phyloP scores from a whole-genome alignment of 805 yeast genomes.

The Yamadazyma insecticola region DNA sequence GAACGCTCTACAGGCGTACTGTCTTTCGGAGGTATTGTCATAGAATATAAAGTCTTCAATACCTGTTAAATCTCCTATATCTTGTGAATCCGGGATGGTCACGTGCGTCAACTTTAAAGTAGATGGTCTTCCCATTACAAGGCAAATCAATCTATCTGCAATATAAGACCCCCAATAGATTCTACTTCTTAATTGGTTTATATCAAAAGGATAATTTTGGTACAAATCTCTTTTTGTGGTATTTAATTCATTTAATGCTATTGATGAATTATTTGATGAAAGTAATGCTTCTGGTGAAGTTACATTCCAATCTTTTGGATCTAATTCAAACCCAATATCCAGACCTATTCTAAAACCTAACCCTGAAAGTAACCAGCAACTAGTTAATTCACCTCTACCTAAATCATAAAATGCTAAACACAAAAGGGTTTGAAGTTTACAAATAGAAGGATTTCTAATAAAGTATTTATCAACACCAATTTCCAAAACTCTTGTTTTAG shows the following conservation, averaged over 20 bases:
- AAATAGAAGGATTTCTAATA: conserved; percentile 6
- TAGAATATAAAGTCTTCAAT: conserved; percentile 9
- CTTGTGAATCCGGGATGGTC: conserved; percentile 9
- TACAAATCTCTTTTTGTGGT: conserved; percentile 2
- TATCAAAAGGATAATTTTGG: conserved; percentile 6
- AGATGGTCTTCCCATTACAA: conserved; percentile 9
- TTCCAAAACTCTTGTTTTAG: conserved; percentile 4
- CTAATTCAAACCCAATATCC: conserved; percentile 12
- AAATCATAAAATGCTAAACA: conserved; percentile 11
- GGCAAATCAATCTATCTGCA: conserved; percentile 9
- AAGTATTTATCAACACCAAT: conserved; percentile 2
- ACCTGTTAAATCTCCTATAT: conserved; percentile 10
- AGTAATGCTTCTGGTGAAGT: conserved; percentile 4
- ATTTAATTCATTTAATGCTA: too few relatives aligned
- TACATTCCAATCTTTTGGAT: conserved; percentile 11
- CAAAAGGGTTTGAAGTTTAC: conserved; percentile 10
- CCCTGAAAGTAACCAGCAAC: conserved; percentile 13
- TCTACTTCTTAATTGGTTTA: conserved; percentile 7
- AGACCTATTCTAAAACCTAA: conserved; percentile 12
- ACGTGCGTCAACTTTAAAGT: conserved; percentile 8
- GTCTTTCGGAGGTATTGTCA: conserved; percentile 5
- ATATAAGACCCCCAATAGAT: conserved; percentile 12
- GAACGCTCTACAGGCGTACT: conserved; percentile 7
- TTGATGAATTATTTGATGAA: too few relatives aligned
- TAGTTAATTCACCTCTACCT: conserved; percentile 11